phyloP scores from a whole-genome alignment of 306 rosid species.

The Arachis hypogaea region DNA sequence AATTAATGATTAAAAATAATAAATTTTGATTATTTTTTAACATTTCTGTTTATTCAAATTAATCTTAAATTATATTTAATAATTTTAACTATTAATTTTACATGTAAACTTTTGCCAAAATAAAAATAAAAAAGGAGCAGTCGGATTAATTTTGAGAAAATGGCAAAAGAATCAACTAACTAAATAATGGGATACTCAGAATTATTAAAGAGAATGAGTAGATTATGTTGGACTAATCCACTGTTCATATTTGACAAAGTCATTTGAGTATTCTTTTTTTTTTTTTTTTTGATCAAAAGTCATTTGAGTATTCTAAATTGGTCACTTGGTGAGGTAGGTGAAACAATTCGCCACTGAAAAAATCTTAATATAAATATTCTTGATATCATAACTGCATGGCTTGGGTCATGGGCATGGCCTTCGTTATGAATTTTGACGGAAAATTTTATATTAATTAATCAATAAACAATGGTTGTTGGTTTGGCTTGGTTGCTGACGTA shows the following conservation, averaged over 20 bases:
- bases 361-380: neutral
- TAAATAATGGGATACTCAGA: neutral
- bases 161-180: neutral
- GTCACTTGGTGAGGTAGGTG: constrained; percentile 26
- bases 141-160: no score
- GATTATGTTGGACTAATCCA: neutral
- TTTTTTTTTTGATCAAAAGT: neutral
- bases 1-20: no score
- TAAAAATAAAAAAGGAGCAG: no score
- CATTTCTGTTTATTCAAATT: no score
- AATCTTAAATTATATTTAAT: no score
- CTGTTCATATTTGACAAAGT: neutral
- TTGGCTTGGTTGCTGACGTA: constrained; percentile 6
- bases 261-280: neutral
- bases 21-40: no score
- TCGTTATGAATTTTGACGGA: neutral
- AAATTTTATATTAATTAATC: neutral
- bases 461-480: constrained; percentile 1
- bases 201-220: neutral
- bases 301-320: neutral
- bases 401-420: neutral
- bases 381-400: neutral
- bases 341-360: constrained; percentile 16
- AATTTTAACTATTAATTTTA: no score
- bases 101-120: no score